Base-by-base conservation (phyloP, 345 rosid species). In the Syzygium grande region DNA sequence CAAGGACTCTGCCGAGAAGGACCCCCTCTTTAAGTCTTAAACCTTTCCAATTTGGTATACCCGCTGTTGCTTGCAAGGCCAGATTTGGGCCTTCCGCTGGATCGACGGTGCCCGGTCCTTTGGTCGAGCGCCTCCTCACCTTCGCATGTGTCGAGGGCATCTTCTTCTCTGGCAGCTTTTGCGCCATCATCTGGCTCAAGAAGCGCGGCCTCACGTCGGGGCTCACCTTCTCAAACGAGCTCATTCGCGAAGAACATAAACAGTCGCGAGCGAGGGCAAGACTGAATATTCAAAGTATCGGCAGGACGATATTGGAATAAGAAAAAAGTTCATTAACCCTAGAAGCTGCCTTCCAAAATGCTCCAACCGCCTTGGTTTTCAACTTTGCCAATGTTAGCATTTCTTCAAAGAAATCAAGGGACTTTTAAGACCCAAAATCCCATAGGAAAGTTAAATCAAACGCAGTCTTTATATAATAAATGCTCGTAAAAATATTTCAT, bases 141-240 rank as follows among this genome's bases (percentile, higher is more conserved):
- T 97, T 97, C 38, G 97, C 99, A 96, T 97, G 98, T 98, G 96
- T 97, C 8, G 98, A 97, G 88, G 98, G 98, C 12, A 97, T 95
- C 29, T 96, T 96, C 89, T 96, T 95, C 96, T 95, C 98, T 14
- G 96, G 98, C 5, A 94, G 94, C 79, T 96, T 95, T 85, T 96
- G 99, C 84, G 89, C 98, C 1, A 96, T 96, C 77, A 95, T 96
- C 85, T 95, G 97, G 98, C 91, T 97, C 0, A 96, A 95, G 73
- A 97, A 96, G 89, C 95, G 98, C 0, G 98, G 98, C 2, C 86
- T 94, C 85, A 95, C 95, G 98, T 97, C 98, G 0, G 98, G 99
- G 3, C 29, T 95, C 14, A 97, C 98, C 8, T 97, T 97, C 94
- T 96, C 99, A 0, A 97, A 97, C 92, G 99, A 97, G 90, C 84